A percentile compares a stretch with the other conserved stretches of the same genome.
phyloP scores from a whole-genome alignment of 257 asterid species.

The Ocimum tenuiflorum region DNA sequence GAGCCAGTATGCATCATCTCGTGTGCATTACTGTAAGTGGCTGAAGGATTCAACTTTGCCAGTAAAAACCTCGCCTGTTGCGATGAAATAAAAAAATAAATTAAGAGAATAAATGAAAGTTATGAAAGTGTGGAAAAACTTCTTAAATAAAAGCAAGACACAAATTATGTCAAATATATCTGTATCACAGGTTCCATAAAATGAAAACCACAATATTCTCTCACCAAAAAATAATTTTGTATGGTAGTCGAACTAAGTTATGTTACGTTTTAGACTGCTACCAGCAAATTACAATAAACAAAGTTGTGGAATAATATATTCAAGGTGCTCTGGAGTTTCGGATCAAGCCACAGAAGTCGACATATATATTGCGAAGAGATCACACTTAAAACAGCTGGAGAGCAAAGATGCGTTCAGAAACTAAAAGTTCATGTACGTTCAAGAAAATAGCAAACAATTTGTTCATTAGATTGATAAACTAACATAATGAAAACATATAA shows the following conservation, averaged over 20 bases:
- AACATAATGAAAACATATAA: background rate
- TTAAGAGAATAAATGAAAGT: no score
- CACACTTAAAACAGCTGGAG: background rate
- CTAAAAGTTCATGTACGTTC: no score
- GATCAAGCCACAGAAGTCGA: background rate
- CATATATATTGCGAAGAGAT: background rate
- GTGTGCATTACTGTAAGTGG: slow-evolving; percentile 78
- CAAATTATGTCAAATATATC: background rate
- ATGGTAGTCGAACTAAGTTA: background rate
- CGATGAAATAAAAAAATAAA: background rate
- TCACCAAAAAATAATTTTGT: background rate
- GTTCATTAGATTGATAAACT: background rate
- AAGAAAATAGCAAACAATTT: no score
- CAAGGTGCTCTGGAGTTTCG: background rate
- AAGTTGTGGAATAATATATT: background rate
- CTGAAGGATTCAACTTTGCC: slow-evolving; percentile 97
- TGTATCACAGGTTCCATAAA: background rate
- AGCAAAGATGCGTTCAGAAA: background rate
- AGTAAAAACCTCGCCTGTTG: slow-evolving; percentile 88
- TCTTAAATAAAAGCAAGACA: no score
- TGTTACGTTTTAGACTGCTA: background rate
- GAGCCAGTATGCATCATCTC: slow-evolving; percentile 87
- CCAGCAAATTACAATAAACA: background rate
- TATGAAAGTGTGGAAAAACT: no score
- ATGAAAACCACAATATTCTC: no score